Evolutionary conservation across 257 asterid species (phyloP).

Genomic region (Salvia miltiorrhiza): DNA sequence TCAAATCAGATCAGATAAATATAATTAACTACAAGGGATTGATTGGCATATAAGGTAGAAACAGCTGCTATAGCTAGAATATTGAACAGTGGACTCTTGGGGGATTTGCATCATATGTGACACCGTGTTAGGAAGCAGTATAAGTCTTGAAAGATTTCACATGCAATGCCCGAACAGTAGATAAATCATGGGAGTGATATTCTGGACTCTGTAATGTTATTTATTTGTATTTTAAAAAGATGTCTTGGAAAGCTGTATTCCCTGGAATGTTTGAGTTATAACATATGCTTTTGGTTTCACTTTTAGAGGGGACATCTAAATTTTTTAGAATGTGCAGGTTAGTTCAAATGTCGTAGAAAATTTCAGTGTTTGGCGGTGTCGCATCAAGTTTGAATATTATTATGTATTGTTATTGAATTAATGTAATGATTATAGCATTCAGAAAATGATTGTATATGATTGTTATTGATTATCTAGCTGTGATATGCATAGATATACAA

Average conservation of each 20-base stretch:
- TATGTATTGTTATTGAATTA: not conserved
- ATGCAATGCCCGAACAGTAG: not conserved
- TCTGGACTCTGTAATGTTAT: not conserved
- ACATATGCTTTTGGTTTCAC: not conserved
- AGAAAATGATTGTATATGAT: not conserved
- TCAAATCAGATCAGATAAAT: not conserved
- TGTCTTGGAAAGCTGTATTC: not conserved
- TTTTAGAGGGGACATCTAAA: not conserved
- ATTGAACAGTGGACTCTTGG: not conserved
- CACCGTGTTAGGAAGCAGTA: not conserved
- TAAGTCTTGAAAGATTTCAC: not conserved
- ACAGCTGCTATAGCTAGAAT: not conserved
- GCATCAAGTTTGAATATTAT: not conserved
- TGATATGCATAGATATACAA: not conserved
- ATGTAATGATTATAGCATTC: not conserved
- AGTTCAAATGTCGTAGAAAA: not conserved
- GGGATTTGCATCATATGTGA: not conserved
- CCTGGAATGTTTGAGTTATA: not conserved
- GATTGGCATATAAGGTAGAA: not conserved
- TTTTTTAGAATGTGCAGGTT: not conserved
- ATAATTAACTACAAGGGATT: not conserved
- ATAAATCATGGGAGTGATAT: not conserved
- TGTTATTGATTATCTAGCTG: not conserved
- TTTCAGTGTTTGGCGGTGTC: not conserved
- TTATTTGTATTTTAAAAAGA: not conserved